A percentile compares a stretch with the other conserved stretches of the same genome.
Conservation (phyloP, 208 protist species). For the Acanthamoeba sp. region DNA sequence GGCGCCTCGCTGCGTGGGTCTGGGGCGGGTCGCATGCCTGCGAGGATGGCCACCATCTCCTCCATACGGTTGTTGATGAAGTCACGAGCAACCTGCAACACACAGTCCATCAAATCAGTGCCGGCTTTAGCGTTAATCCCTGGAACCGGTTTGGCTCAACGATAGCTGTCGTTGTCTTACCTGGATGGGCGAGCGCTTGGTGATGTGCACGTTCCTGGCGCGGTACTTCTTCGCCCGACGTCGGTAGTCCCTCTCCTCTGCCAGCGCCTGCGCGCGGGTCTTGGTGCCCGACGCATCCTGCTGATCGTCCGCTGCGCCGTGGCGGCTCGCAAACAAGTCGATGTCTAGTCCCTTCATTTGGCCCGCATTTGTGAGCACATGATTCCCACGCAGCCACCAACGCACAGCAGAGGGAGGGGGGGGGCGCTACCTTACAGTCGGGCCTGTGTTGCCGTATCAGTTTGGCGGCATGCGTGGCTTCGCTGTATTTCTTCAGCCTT, state of each 20-base stretch:
- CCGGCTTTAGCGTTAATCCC: background rate
- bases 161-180: no score
- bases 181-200: constrained; percentile 21
- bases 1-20: no score
- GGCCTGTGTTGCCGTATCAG: constrained; percentile 6
- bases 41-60: constrained; percentile 2
- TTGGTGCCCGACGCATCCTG: background rate
- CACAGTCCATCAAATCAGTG: background rate
- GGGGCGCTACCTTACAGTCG: background rate
- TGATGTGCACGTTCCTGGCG: constrained; percentile 51
- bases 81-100: background rate
- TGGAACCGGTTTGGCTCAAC: background rate
- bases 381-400: no score
- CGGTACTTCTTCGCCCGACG: constrained; percentile 12
- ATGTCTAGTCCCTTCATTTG: background rate
- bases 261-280: background rate
- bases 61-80: constrained; percentile 41
- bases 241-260: background rate
- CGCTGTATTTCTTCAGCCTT: background rate
- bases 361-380: background rate
- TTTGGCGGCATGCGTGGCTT: background rate
- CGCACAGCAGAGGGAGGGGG: background rate
- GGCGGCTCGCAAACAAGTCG: constrained; percentile 11
- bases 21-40: background rate
- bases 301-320: background rate